These are phyloP conservation scores for Paraurostyla sp. DNA, from an alignment of 73 alveolate species.

Conservation along the genomic window DNA sequence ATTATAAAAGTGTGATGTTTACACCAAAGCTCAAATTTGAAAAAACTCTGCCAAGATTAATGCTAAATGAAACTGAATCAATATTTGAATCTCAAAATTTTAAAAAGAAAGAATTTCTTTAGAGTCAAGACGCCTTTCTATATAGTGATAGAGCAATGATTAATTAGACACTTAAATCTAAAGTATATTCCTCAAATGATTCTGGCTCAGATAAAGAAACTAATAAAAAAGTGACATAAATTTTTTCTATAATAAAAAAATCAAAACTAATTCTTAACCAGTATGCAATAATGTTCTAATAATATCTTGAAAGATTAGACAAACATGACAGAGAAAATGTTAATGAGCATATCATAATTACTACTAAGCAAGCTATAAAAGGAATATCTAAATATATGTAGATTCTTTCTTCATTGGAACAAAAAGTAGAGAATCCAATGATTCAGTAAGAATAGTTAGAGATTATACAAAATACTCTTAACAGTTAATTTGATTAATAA, in stretches of 20 bases:
- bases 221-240: neutral
- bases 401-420: neutral
- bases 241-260: neutral
- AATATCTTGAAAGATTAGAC: neutral
- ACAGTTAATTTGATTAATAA: neutral
- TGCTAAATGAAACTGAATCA: neutral
- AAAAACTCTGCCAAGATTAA: neutral
- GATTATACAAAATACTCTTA: neutral
- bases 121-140: neutral
- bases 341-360: neutral
- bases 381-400: neutral
- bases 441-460: neutral
- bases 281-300: neutral
- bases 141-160: conserved; percentile 1
- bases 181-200: neutral
- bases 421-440: conserved; percentile 4
- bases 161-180: neutral
- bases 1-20: too few species aligned
- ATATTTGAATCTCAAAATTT: neutral
- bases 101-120: neutral
- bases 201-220: neutral
- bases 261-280: neutral
- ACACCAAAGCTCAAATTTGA: neutral
- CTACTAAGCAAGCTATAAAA: neutral
- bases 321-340: neutral